Evolutionary conservation across 1,139 yeast genomes (phyloP).

Genomic region (Hyphopichia pseudoburtonii): DNA sequence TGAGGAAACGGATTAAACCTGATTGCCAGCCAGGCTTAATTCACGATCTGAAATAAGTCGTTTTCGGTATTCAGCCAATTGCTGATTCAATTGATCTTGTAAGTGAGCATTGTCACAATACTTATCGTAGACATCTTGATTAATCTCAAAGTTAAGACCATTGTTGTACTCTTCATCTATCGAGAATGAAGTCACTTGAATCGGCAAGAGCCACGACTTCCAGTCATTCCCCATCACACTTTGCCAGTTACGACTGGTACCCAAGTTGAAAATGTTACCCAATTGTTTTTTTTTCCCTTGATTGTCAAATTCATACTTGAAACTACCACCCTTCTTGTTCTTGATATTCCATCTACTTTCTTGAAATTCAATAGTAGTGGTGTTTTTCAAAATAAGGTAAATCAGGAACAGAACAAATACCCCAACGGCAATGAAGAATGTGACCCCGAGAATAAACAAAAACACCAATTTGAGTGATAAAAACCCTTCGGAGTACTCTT

Average conservation of each 20-base stretch:
- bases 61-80: constrained; percentile 34
- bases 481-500: constrained; percentile 33
- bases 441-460: constrained; percentile 56
- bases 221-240: constrained; percentile 70
- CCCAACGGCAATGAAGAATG: constrained; percentile 63
- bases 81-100: constrained; percentile 50
- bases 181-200: constrained; percentile 27
- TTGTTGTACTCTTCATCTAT: constrained; percentile 31
- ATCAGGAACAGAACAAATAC: constrained; percentile 61
- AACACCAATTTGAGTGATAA: constrained; percentile 63
- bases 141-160: constrained; percentile 54
- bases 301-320: constrained; percentile 39
- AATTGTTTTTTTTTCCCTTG: constrained; percentile 29
- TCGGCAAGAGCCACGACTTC: constrained; percentile 73
- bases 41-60: constrained; percentile 19
- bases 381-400: constrained; percentile 60
- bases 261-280: constrained; percentile 78
- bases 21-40: neutral
- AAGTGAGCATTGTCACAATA: constrained; percentile 43
- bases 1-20: neutral
- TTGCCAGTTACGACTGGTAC: constrained; percentile 58
- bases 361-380: constrained; percentile 81
- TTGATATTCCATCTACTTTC: constrained; percentile 49
- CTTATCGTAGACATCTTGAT: constrained; percentile 41
- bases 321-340: constrained; percentile 18